These are phyloP conservation scores for Fistulifera pelliculosa DNA, from an alignment of 108 stramenopile genomes.

Conservation along the genomic window DNA sequence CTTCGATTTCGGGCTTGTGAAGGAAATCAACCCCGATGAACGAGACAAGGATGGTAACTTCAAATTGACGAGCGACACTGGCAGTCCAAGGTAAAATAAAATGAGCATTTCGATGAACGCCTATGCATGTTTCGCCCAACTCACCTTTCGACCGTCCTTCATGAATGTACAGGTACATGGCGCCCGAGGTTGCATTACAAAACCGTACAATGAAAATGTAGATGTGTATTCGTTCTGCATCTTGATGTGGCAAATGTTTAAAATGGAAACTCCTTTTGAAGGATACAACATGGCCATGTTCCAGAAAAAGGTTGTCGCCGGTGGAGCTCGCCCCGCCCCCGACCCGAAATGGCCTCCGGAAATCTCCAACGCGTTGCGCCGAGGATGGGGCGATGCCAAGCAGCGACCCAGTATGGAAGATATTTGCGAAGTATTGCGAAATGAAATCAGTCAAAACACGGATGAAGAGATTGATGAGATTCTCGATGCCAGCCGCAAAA, in stretches of 20 bases:
- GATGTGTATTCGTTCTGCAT: slow-evolving; percentile 85
- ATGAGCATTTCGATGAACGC: slow-evolving; percentile 32
- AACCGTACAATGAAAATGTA: slow-evolving; percentile 79
- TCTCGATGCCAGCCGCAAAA: slow-evolving; percentile 35
- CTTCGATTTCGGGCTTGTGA: slow-evolving; percentile 67
- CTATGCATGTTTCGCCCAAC: not conserved
- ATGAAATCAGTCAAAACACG: slow-evolving; percentile 45
- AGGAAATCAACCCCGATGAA: slow-evolving; percentile 25
- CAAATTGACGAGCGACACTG: slow-evolving; percentile 68
- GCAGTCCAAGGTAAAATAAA: slow-evolving; percentile 51
- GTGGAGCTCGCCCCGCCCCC: slow-evolving; percentile 47
- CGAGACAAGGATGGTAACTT: slow-evolving; percentile 41
- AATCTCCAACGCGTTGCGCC: slow-evolving; percentile 37
- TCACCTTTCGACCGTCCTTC: not conserved
- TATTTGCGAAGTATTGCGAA: slow-evolving; percentile 47
- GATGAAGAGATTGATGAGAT: slow-evolving; percentile 38
- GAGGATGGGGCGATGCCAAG: slow-evolving; percentile 44
- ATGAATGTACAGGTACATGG: slow-evolving; percentile 42
- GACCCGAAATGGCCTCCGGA: slow-evolving; percentile 51
- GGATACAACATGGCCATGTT: slow-evolving; percentile 51
- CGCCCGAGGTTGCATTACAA: slow-evolving; percentile 65
- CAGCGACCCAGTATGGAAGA: slow-evolving; percentile 53
- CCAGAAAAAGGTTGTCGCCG: slow-evolving; percentile 39
- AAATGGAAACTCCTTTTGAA: slow-evolving; percentile 57
- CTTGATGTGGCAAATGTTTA: slow-evolving; percentile 73